Evolutionary conservation across 306 rosid species (phyloP).

Genomic region (Pyrus bretschneideri): DNA sequence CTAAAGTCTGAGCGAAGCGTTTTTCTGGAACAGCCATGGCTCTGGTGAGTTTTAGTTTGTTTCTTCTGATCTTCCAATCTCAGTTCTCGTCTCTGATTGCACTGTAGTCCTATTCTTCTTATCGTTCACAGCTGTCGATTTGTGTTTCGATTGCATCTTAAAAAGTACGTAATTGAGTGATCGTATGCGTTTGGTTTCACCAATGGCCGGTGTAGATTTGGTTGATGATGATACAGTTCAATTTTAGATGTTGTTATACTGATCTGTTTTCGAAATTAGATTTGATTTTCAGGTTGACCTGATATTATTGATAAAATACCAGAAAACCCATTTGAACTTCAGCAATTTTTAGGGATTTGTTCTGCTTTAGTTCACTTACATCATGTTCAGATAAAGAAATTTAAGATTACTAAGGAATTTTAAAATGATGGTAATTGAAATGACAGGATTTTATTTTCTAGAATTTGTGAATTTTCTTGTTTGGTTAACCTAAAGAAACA

Average conservation of each 20-base stretch:
- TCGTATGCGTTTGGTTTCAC: not conserved
- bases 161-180: not conserved
- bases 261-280: not conserved
- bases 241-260: not conserved
- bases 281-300: not conserved
- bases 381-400: too few relatives aligned
- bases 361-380: not conserved
- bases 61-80: not conserved
- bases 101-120: not conserved
- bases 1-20: constrained; percentile 32
- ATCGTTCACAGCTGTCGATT: not conserved
- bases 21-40: constrained; percentile 60
- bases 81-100: not conserved
- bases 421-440: too few relatives aligned
- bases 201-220: not conserved
- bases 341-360: not conserved
- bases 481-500: too few relatives aligned
- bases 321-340: not conserved
- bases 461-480: too few relatives aligned
- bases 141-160: not conserved
- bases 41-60: constrained; percentile 43
- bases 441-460: too few relatives aligned
- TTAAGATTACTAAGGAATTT: too few relatives aligned
- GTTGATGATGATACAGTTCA: not conserved
- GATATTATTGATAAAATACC: not conserved